These are phyloP conservation scores for Ogataea henricii DNA, from an alignment of 805 yeast genomes.

Conservation along the genomic window DNA sequence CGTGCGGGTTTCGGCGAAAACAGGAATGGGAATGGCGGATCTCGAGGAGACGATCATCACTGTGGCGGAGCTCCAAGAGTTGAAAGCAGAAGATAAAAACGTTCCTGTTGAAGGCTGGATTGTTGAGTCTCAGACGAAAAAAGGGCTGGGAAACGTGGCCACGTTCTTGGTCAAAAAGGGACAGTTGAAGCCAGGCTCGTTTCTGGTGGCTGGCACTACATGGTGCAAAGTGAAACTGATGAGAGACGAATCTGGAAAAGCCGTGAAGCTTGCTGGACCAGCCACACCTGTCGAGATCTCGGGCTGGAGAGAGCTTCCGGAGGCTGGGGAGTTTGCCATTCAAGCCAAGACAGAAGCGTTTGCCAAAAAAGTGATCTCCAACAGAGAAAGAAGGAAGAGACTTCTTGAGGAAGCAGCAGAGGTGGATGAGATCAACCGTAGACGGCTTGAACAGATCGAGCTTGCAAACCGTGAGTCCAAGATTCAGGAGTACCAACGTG, in stretches of 20 bases:
- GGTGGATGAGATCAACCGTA: slow-evolving; percentile 70
- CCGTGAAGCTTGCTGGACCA: slow-evolving; percentile 70
- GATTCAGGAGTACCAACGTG: slow-evolving; percentile 56
- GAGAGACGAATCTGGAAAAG: slow-evolving; percentile 70
- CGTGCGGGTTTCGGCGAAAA: slow-evolving; percentile 82
- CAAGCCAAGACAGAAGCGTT: slow-evolving; percentile 72
- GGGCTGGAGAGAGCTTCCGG: slow-evolving; percentile 95
- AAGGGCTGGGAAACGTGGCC: slow-evolving; percentile 83
- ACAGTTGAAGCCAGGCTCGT: slow-evolving; percentile 63
- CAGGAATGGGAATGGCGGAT: slow-evolving; percentile 87
- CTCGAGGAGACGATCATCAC: slow-evolving; percentile 88
- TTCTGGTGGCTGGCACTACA: slow-evolving; percentile 84
- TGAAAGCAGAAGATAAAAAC: slow-evolving; percentile 59
- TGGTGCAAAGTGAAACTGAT: slow-evolving; percentile 83
- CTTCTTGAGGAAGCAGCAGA: slow-evolving; percentile 60
- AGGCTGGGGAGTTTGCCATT: slow-evolving; percentile 82
- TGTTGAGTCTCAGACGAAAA: slow-evolving; percentile 79
- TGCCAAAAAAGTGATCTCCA: slow-evolving; percentile 74
- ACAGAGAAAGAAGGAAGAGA: slow-evolving; percentile 57
- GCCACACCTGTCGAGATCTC: slow-evolving; percentile 86
- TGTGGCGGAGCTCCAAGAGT: slow-evolving; percentile 79
- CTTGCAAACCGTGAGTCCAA: slow-evolving; percentile 54
- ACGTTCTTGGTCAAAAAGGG: slow-evolving; percentile 85
- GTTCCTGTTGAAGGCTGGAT: slow-evolving; percentile 81
- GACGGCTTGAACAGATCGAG: slow-evolving; percentile 56